Evolutionary conservation across 2,329 filamentous ascomycete species (phyloP).

Genomic region (Raffaelea albimanens): DNA sequence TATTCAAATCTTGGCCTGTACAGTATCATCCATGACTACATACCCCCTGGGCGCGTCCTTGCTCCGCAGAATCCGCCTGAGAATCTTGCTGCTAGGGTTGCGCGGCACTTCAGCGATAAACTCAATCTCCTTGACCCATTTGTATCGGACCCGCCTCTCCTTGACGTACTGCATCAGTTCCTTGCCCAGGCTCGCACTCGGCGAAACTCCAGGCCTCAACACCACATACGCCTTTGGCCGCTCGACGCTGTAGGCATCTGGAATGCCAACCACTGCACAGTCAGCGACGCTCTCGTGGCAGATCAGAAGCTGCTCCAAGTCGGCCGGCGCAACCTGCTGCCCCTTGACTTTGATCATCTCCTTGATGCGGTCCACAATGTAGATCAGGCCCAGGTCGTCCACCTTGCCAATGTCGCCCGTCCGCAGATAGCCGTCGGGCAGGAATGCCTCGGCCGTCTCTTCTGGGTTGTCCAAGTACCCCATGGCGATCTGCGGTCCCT

Average conservation of each 20-base stretch:
- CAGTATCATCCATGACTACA: too few species aligned
- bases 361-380: conserved; percentile 46
- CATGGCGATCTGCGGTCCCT: background rate
- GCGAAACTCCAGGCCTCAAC: background rate
- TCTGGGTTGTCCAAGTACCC: background rate
- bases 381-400: background rate
- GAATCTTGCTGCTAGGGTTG: background rate
- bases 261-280: conserved; percentile 44
- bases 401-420: background rate
- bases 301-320: conserved; percentile 34
- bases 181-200: background rate
- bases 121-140: background rate
- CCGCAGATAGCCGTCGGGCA: background rate
- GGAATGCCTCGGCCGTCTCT: background rate
- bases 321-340: conserved; percentile 47
- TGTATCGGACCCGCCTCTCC: background rate
- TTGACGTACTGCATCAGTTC: background rate
- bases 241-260: conserved; percentile 54
- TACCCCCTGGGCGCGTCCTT: background rate
- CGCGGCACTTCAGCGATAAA: background rate
- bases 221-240: conserved; percentile 58
- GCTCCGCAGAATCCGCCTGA: background rate
- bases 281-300: conserved; percentile 44
- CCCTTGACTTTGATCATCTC: conserved; percentile 36
- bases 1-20: background rate